These are phyloP conservation scores for Trametes cinnabarina DNA, from an alignment of 768 basidiomycete species.

Conservation along the genomic window DNA sequence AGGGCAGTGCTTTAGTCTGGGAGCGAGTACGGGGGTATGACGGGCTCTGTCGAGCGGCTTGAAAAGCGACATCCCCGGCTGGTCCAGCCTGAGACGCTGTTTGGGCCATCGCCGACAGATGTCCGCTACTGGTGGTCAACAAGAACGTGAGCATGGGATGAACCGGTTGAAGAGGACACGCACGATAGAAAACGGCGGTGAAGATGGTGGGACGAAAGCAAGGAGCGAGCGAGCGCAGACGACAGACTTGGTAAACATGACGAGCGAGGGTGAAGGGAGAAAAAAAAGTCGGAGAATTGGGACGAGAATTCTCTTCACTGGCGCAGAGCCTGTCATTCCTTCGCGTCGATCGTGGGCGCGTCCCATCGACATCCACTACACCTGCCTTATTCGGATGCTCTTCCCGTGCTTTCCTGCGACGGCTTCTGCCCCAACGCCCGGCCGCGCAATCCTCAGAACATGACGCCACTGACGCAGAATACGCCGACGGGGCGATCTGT, in stretches of 20 bases:
- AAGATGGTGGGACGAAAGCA: background rate
- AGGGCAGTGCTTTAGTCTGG: background rate
- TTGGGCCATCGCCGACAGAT: no score
- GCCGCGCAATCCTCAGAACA: background rate
- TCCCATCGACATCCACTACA: background rate
- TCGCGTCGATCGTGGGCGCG: slow-evolving; percentile 1
- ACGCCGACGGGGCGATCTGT: no score
- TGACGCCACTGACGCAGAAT: background rate
- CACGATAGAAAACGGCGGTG: background rate
- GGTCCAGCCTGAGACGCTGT: no score
- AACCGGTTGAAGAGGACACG: background rate
- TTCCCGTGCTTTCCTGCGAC: slow-evolving; percentile 4
- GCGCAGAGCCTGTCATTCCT: slow-evolving; percentile 4
- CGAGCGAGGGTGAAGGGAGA: slow-evolving; percentile 7
- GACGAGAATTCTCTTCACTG: slow-evolving; percentile 4
- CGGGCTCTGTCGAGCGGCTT: background rate
- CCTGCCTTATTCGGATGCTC: slow-evolving; percentile 6
- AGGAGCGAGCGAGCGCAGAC: background rate
- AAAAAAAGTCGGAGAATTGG: background rate
- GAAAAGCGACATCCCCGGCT: background rate
- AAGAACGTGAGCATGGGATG: no score
- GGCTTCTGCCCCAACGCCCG: background rate
- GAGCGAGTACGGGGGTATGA: slow-evolving; percentile 7
- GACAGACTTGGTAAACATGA: background rate
- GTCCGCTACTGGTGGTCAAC: no score